Evolutionary conservation across 2,329 filamentous ascomycete genomes (phyloP), one percentile per base, ranked within the genome.

Genomic region (Hirsutella minnesotensis): DNA sequence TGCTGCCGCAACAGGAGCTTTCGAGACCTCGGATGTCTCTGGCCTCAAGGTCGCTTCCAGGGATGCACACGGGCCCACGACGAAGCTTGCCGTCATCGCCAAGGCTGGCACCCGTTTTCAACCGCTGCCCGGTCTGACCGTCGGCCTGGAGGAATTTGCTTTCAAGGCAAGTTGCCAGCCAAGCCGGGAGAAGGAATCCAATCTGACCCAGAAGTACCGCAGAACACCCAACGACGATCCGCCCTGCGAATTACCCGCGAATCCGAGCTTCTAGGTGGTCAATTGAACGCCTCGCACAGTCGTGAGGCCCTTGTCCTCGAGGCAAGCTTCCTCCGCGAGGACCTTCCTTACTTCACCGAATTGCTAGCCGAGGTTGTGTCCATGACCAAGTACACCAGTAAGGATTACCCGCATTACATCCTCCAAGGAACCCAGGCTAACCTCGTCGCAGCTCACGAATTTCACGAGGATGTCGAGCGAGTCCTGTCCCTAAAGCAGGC

Each of bases 271-370:
- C 80, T 98, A 51, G 92, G 94, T 62, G 87, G 87, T 58, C 81
- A 90, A 77, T 80, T 96, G 69, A 76, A 72, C 55, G 75, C 90
- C 52, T 86, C 85, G 67, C 88, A 95, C 70, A 89, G 87, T 56
- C 84, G 90, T 61, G 92, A 98, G 74, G 88, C 88, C 61, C 71
- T 98, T 50, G 80, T 98, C 47, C 71, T 98, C 58, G 82, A 90
- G 67, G 86, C 92, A 63, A 94, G 84, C 72, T 98, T 98, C 76
- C 79, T 98, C 53, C 81, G 87, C 62, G 81, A 92, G 63, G 89
- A 98, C 64, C 80, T 98, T 53, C 92, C 92, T 54, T 98, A 96
- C 78, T 98, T 95, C 66, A 79, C 88, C 58, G 92, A 98, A 73
- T 76, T 98, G 52, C 77, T 98, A 54, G 87, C 83, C 59, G 94